Evolutionary conservation across 2,329 filamentous ascomycete species (phyloP), one percentile per base, ranked within the genome.

Genomic region (Trichothecium roseum): DNA sequence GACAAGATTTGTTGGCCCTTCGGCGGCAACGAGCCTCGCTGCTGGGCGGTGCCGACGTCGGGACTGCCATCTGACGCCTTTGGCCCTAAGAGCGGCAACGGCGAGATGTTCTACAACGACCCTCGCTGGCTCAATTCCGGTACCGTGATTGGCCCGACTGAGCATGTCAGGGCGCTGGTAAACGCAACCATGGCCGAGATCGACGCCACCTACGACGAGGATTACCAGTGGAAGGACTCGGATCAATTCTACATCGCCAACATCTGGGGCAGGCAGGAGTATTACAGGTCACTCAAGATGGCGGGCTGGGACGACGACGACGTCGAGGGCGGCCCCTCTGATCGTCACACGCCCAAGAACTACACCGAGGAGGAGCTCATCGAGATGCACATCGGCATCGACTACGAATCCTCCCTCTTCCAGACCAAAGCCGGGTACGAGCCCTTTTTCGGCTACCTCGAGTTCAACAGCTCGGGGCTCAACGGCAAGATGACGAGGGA

Each of bases 61-160:
- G 45, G 53, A 22, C 45, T 63, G 13, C 45, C 46, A 3, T 24
- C 34, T 8, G 37, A 50, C 6, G 45, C 53, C 1, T 66, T 63
- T 40, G 63, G 63, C 3, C 50, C 54, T 8, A 42, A 55, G 22
- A 53, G 51, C 3, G 55, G 56, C 29, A 48, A 47, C 9, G 55
- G 56, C 8, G 48, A 53, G 4, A 45, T 52, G 35, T 28, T 37
- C 13, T 47, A 47, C 28, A 48, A 50, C n/a, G 53, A 59, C 22
- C 56, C 62, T 7, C 54, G 55, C 15, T 66, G 55, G 53, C 50
- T 66, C 24, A 66, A 66, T 46, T 66, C 63, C 4, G 63, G 63
- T n/a, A 64, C 62, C 13, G 54, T 64, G 18, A 62, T 66, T 32
- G 63, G 59, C 1, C 61, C 60, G 2, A 42, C 60, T 14, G 45